Conservation (phyloP, 108 stramenopile species). For the Skeletonema grethae region DNA sequence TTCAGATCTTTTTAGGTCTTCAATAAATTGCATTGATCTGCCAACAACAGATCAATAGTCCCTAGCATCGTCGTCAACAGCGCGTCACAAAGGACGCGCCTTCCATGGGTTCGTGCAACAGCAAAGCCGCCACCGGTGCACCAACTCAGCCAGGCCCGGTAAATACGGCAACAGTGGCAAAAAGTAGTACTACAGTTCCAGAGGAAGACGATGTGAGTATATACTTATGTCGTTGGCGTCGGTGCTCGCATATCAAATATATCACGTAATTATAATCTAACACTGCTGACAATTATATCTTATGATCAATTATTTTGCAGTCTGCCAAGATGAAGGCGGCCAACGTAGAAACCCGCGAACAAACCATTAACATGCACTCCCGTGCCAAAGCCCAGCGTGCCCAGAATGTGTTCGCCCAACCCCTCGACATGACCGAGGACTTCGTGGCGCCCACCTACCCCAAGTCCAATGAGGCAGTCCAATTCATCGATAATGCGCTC, state of each 20-base stretch:
- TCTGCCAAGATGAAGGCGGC: conserved; percentile 21
- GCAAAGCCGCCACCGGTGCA: conserved; percentile 19
- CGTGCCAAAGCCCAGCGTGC: conserved; percentile 74
- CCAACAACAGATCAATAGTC: neutral
- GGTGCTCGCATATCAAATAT: neutral
- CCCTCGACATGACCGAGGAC: conserved; percentile 76
- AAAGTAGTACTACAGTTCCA: neutral
- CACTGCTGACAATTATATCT: neutral
- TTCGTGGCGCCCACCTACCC: conserved; percentile 72
- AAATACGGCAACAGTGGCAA: conserved; percentile 5
- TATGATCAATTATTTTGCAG: neutral
- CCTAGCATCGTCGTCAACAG: neutral
- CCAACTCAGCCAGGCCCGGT: conserved; percentile 6
- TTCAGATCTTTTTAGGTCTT: too few relatives aligned
- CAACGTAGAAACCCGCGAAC: conserved; percentile 68
- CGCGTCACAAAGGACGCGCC: conserved; percentile 18
- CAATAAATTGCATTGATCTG: too few relatives aligned
- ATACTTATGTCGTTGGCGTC: neutral
- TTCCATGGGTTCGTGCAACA: conserved; percentile 38
- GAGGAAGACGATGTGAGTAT: neutral
- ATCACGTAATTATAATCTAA: neutral
- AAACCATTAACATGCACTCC: conserved; percentile 78
- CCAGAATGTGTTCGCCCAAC: conserved; percentile 85
- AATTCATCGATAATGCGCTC: conserved; percentile 82
- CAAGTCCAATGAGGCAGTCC: conserved; percentile 74